Percentiles rank a stretch among this genome's conserved stretches.
phyloP scores from a whole-genome alignment of 805 yeast genomes.

The Zygotorulaspora danielsina region DNA sequence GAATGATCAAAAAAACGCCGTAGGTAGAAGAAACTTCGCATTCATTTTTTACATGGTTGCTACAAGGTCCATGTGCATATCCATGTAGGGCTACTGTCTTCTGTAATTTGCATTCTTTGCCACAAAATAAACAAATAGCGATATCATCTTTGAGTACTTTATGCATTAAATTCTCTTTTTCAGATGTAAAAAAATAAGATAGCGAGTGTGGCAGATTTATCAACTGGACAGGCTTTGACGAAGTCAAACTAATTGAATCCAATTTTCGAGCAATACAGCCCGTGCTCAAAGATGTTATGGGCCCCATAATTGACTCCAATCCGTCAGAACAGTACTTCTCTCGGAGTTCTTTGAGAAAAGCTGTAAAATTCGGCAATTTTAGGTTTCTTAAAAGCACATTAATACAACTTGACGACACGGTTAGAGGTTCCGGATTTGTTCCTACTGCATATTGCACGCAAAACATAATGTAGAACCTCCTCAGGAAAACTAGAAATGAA shows the following conservation, averaged over 20 bases:
- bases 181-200: constrained; percentile 51
- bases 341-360: constrained; percentile 3
- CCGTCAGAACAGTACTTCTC: constrained; percentile 4
- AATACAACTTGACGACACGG: background rate
- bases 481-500: constrained; percentile 20
- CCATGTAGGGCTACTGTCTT: constrained; percentile 45
- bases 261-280: background rate
- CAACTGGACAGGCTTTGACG: constrained; percentile 54
- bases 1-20: constrained; percentile 27
- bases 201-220: constrained; percentile 61
- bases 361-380: constrained; percentile 3
- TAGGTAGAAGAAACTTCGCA: constrained; percentile 39
- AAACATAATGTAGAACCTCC: constrained; percentile 17
- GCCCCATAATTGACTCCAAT: background rate
- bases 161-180: constrained; percentile 39
- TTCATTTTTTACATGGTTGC: constrained; percentile 58
- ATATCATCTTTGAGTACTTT: constrained; percentile 52
- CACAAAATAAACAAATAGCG: constrained; percentile 84
- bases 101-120: constrained; percentile 63
- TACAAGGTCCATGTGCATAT: constrained; percentile 69
- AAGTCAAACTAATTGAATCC: constrained; percentile 3
- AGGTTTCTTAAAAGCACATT: constrained; percentile 5
- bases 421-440: background rate
- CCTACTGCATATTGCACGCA: constrained; percentile 15
- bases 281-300: background rate